Evolutionary conservation across 768 basidiomycete genomes (phyloP).

Genomic region (Tricholoma hemisulphureum): DNA sequence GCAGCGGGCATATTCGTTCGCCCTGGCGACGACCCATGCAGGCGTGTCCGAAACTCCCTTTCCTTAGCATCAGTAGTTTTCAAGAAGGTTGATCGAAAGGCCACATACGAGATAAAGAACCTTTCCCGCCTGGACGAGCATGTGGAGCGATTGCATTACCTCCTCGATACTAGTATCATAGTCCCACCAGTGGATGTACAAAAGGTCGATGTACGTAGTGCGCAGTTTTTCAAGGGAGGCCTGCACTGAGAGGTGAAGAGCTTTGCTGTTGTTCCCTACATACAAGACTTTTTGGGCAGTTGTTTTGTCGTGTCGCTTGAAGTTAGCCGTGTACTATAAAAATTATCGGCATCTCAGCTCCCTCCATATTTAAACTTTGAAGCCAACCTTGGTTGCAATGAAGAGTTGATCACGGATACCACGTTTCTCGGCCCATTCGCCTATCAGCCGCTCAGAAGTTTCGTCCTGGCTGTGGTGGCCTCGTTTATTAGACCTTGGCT

Average conservation of each 20-base stretch:
- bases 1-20: conserved; percentile 49
- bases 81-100: background rate
- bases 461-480: conserved; percentile 32
- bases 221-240: conserved; percentile 42
- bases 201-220: conserved; percentile 41
- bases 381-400: conserved; percentile 39
- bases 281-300: conserved; percentile 15
- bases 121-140: conserved; percentile 49
- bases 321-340: conserved; percentile 16
- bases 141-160: conserved; percentile 53
- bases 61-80: no score
- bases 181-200: conserved; percentile 53
- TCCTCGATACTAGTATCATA: conserved; percentile 50
- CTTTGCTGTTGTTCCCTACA: conserved; percentile 44
- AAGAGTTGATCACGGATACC: conserved; percentile 44
- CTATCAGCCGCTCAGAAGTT: conserved; percentile 42
- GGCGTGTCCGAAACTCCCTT: conserved; percentile 44
- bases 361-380: background rate
- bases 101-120: conserved; percentile 28
- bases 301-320: conserved; percentile 13
- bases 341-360: background rate
- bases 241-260: conserved; percentile 36
- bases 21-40: conserved; percentile 48
- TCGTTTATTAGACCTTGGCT: background rate
- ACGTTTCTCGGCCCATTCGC: conserved; percentile 46